Percentiles rank a stretch among this genome's conserved stretches.
phyloP scores from a whole-genome alignment of 140 eudicot genomes.

The Stevia rebaudiana region DNA sequence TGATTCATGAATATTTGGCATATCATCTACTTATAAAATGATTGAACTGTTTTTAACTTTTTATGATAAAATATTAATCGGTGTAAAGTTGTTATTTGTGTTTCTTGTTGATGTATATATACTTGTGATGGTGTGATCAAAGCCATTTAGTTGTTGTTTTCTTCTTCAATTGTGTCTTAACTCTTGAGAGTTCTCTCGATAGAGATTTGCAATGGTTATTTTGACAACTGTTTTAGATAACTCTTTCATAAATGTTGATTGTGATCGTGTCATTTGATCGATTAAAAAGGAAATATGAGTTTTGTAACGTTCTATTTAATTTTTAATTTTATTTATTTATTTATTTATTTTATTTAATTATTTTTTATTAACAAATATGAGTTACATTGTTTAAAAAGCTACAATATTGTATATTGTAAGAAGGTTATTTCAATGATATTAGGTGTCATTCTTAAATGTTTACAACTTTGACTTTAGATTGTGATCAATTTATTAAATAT shows the following conservation, averaged over 20 bases:
- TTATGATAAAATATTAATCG: background rate
- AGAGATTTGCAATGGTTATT: background rate
- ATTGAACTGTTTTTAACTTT: background rate
- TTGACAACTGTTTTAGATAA: constrained; percentile 5
- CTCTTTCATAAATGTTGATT: constrained; percentile 4
- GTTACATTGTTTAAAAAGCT: background rate
- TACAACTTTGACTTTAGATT: too few relatives aligned
- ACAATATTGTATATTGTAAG: background rate
- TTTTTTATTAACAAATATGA: too few relatives aligned
- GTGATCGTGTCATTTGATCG: background rate
- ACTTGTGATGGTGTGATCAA: background rate
- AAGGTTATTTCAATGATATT: background rate
- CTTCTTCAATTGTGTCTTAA: background rate
- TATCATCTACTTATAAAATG: background rate
- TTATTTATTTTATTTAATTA: too few relatives aligned
- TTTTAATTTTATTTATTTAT: too few relatives aligned
- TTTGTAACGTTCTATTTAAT: background rate
- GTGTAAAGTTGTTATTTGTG: constrained; percentile 1
- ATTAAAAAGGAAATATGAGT: constrained; percentile 5
- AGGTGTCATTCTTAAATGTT: background rate
- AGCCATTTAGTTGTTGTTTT: constrained; percentile 1
- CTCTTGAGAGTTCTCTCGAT: background rate
- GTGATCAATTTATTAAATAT: too few relatives aligned
- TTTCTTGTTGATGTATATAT: background rate
- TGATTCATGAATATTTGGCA: background rate